Conservation (phyloP, 1,284 basidiomycete genomes). For the Fomes fomentarius region DNA sequence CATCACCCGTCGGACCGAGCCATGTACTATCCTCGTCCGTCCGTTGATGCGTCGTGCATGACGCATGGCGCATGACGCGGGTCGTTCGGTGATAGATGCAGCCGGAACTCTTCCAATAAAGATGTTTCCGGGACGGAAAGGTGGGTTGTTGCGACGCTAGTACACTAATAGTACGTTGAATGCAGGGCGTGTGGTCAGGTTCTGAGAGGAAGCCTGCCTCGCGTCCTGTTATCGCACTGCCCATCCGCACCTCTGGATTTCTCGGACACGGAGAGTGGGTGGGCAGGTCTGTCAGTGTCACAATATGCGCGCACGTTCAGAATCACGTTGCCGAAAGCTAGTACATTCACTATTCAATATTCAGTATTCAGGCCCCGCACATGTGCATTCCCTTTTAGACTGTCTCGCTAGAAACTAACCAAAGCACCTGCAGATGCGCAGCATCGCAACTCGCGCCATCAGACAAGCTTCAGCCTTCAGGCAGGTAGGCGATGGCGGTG, state of each 20-base stretch:
- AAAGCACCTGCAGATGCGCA: neutral
- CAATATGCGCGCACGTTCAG: no score
- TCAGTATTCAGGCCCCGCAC: no score
- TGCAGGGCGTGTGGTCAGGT: neutral
- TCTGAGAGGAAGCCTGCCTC: neutral
- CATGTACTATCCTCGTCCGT: neutral
- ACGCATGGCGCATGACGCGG: neutral
- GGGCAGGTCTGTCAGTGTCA: no score
- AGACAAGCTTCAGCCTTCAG: conserved; percentile 12
- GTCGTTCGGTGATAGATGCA: conserved; percentile 4
- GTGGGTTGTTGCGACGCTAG: no score
- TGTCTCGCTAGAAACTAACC: neutral
- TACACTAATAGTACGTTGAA: conserved; percentile 7
- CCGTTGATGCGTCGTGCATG: neutral
- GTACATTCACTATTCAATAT: no score
- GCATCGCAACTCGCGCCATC: neutral
- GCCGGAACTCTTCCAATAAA: neutral
- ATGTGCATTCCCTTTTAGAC: no score
- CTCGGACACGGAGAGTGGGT: neutral
- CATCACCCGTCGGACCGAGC: neutral
- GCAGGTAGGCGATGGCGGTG: neutral
- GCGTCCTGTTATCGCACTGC: neutral
- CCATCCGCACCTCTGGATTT: neutral
- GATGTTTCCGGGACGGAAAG: neutral
- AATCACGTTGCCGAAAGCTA: no score